Percentiles rank a stretch among this genome's conserved stretches.
Conservation (phyloP, 352 stramenopile genomes). For the Globisporangium sylvaticum region DNA sequence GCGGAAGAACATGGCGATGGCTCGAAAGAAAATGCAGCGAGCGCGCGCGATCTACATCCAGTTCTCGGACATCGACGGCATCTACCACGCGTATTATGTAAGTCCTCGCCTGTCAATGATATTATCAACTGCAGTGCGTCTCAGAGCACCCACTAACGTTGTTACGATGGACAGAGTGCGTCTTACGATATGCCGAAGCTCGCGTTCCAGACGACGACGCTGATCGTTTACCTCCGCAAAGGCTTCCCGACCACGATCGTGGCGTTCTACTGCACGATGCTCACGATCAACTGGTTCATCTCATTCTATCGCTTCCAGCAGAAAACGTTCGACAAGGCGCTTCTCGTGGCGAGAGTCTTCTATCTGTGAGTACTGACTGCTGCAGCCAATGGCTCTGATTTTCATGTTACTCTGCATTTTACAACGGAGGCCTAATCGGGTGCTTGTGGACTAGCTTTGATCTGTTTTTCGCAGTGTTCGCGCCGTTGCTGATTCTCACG, state of each 20-base stretch:
- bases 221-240: constrained; percentile 37
- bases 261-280: constrained; percentile 32
- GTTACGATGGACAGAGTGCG: constrained; percentile 26
- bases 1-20: neutral
- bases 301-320: constrained; percentile 44
- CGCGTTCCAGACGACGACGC: constrained; percentile 40
- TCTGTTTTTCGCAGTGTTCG: constrained; percentile 60
- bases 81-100: constrained; percentile 23
- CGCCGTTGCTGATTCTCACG: constrained; percentile 34
- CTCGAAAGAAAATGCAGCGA: constrained; percentile 9
- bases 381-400: neutral
- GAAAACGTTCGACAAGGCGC: constrained; percentile 26
- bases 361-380: constrained; percentile 25
- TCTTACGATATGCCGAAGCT: constrained; percentile 44
- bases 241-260: constrained; percentile 40
- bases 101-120: neutral
- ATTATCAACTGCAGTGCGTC: neutral
- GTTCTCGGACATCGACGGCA: constrained; percentile 19
- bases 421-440: neutral
- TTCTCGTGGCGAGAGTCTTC: constrained; percentile 29
- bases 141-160: too few species aligned
- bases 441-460: constrained; percentile 29
- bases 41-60: constrained; percentile 14
- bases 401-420: neutral
- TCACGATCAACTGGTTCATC: constrained; percentile 42